Evolutionary conservation across 2,329 filamentous ascomycete species (phyloP).

Genomic region (Trichophyton schoenleinii): DNA sequence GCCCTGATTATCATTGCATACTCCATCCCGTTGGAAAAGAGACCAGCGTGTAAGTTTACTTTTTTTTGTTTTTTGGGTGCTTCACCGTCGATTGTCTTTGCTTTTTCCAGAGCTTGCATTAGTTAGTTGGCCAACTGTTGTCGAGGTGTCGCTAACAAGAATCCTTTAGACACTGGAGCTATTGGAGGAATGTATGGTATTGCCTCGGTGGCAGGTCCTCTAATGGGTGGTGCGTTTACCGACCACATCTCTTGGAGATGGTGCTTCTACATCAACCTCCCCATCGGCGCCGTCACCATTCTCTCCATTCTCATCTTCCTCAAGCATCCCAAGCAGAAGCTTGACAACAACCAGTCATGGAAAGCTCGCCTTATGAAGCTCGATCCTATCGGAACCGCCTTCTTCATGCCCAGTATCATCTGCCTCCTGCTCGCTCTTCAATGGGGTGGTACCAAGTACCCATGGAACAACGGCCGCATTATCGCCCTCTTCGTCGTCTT

Average conservation of each 20-base stretch:
- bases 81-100: background rate
- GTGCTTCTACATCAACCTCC: slow-evolving; percentile 34
- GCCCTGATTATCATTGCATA: slow-evolving; percentile 19
- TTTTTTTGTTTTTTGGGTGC: slow-evolving; percentile 26
- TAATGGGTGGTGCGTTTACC: slow-evolving; percentile 33
- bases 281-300: slow-evolving; percentile 17
- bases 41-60: slow-evolving; percentile 10
- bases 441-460: slow-evolving; percentile 34
- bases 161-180: slow-evolving; percentile 9
- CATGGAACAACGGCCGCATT: slow-evolving; percentile 29
- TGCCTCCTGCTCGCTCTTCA: slow-evolving; percentile 40
- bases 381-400: slow-evolving; percentile 32
- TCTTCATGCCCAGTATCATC: slow-evolving; percentile 36
- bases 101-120: slow-evolving; percentile 13
- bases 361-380: slow-evolving; percentile 20
- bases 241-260: slow-evolving; percentile 32
- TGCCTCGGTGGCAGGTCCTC: slow-evolving; percentile 12
- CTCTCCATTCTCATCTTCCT: slow-evolving; percentile 24
- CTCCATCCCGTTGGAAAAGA: slow-evolving; percentile 11
- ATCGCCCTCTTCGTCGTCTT: background rate
- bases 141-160: background rate
- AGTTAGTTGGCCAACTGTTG: background rate
- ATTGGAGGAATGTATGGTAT: slow-evolving; percentile 14
- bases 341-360: slow-evolving; percentile 15
- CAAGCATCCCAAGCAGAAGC: slow-evolving; percentile 19